phyloP scores from a whole-genome alignment of 768 basidiomycete species.

The Cyclocybe aegerita region DNA sequence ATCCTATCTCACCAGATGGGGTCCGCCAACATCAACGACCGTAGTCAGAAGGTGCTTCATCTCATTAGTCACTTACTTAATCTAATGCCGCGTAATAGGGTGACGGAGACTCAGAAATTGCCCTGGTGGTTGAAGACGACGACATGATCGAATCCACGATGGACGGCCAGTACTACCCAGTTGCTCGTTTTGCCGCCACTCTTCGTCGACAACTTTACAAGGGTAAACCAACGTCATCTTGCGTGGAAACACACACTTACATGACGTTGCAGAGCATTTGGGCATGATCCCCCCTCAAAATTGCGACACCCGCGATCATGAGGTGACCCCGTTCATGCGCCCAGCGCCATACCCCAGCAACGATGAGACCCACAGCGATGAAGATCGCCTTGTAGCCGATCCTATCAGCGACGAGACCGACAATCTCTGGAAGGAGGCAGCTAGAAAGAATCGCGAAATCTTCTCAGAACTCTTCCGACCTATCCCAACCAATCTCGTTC shows the following conservation, averaged over 20 bases:
- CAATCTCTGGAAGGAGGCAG: conserved; percentile 66
- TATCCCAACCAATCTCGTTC: conserved; percentile 82
- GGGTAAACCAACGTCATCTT: conserved; percentile 40
- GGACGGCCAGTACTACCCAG: conserved; percentile 75
- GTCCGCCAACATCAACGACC: conserved; percentile 90
- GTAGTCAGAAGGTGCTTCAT: conserved; percentile 64
- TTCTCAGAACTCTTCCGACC: conserved; percentile 86
- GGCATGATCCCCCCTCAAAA: conserved; percentile 81
- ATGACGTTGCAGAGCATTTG: conserved; percentile 63
- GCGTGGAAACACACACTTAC: background rate
- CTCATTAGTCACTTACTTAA: background rate
- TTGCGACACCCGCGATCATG: conserved; percentile 31
- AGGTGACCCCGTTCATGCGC: conserved; percentile 67
- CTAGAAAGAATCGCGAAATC: conserved; percentile 77
- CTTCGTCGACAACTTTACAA: conserved; percentile 82
- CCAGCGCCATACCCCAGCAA: conserved; percentile 72
- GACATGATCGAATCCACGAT: conserved; percentile 75
- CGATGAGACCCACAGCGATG: conserved; percentile 57
- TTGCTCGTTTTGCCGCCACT: conserved; percentile 77
- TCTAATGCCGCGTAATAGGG: conserved; percentile 45
- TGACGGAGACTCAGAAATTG: conserved; percentile 94
- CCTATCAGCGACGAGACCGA: conserved; percentile 65
- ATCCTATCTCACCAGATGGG: conserved; percentile 62
- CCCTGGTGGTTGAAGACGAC: conserved; percentile 85
- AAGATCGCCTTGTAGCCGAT: conserved; percentile 75